phyloP scores from a whole-genome alignment of 2,329 filamentous ascomycete species.

The Fusarium sp. region DNA sequence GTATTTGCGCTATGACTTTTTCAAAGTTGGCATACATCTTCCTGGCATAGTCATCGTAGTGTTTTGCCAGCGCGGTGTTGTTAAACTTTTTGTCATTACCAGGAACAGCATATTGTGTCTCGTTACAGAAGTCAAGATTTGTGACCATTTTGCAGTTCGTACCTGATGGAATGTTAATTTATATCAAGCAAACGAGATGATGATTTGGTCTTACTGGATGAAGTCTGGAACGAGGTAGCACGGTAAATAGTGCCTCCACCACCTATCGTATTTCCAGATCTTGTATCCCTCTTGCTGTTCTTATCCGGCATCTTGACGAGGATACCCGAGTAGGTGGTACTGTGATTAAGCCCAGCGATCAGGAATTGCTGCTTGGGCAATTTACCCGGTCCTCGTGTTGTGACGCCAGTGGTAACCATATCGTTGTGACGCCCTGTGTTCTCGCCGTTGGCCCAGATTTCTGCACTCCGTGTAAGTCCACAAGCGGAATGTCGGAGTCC shows the following conservation, averaged over 20 bases:
- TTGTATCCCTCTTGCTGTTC: conserved; percentile 56
- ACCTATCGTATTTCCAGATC: conserved; percentile 61
- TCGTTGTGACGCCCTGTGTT: conserved; percentile 63
- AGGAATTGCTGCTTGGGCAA: conserved; percentile 91
- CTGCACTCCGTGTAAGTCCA: conserved; percentile 76
- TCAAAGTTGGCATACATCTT: conserved; percentile 81
- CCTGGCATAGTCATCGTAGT: conserved; percentile 83
- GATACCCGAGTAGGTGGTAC: conserved; percentile 78
- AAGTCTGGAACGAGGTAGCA: conserved; percentile 80
- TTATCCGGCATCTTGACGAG: conserved; percentile 71
- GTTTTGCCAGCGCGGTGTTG: conserved; percentile 71
- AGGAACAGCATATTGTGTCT: conserved; percentile 92
- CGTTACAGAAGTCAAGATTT: conserved; percentile 88
- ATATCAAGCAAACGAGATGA: not conserved
- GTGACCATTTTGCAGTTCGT: conserved; percentile 88
- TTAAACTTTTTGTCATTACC: conserved; percentile 76
- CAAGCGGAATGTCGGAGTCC: conserved; percentile 87
- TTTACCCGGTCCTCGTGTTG: conserved; percentile 72
- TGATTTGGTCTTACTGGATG: conserved; percentile 70
- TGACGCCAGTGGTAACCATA: conserved; percentile 73
- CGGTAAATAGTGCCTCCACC: conserved; percentile 83
- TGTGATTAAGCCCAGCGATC: conserved; percentile 78
- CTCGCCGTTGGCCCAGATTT: conserved; percentile 65
- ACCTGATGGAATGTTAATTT: conserved; percentile 58
- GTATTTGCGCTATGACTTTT: conserved; percentile 84